These are phyloP conservation scores for Peronospora destructor DNA, from an alignment of 352 stramenopile species.

Conservation along the genomic window DNA sequence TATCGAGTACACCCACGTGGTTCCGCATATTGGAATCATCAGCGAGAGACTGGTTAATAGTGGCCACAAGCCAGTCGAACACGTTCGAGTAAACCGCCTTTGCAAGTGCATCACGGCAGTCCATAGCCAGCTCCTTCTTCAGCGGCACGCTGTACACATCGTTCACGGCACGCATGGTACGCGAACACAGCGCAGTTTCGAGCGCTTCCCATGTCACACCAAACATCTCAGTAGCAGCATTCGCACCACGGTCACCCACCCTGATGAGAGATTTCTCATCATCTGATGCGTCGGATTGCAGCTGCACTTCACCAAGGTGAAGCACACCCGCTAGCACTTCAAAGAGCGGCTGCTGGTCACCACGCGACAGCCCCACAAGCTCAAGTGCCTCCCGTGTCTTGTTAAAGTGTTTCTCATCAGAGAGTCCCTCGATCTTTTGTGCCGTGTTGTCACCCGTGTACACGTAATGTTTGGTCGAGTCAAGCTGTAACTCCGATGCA, in stretches of 20 bases:
- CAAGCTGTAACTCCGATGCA: constrained; percentile 39
- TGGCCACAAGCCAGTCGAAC: constrained; percentile 94
- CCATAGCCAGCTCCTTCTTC: constrained; percentile 78
- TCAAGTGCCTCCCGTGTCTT: constrained; percentile 64
- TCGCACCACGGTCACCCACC: constrained; percentile 34
- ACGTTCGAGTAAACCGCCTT: constrained; percentile 96
- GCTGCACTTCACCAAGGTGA: constrained; percentile 90
- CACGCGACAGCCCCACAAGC: constrained; percentile 74
- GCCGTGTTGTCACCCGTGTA: constrained; percentile 65
- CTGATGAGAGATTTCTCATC: constrained; percentile 73
- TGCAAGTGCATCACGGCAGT: constrained; percentile 91
- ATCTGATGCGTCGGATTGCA: constrained; percentile 64
- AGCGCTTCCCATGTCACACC: constrained; percentile 87
- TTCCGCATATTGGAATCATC: constrained; percentile 77
- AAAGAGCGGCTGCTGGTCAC: constrained; percentile 90
- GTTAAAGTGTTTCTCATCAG: constrained; percentile 74
- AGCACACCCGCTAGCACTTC: constrained; percentile 89
- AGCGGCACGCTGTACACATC: constrained; percentile 70
- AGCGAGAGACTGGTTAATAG: constrained; percentile 88
- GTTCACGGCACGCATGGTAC: constrained; percentile 76
- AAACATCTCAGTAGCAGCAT: constrained; percentile 74
- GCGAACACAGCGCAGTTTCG: constrained; percentile 88
- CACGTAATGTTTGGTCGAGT: constrained; percentile 43
- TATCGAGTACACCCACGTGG: constrained; percentile 95
- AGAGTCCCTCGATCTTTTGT: constrained; percentile 64